phyloP scores from a whole-genome alignment of 225 moss, liverwort and hornwort genomes.

The Marchantia polymorpha region DNA sequence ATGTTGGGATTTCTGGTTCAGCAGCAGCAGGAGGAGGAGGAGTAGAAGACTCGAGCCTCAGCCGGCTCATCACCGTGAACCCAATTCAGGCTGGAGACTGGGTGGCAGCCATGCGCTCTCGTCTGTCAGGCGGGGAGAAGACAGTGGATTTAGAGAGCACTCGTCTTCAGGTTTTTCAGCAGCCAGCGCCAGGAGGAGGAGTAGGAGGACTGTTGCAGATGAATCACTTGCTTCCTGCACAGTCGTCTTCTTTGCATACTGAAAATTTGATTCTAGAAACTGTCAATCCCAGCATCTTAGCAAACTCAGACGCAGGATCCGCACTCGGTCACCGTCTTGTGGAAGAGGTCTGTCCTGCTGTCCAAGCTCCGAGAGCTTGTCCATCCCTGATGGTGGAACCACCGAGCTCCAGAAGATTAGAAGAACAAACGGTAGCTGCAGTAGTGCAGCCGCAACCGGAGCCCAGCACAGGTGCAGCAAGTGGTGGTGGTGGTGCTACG shows the following conservation, averaged over 20 bases:
- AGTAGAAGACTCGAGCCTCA: conserved; percentile 23
- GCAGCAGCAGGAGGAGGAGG: conserved; percentile 21
- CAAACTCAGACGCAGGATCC: neutral
- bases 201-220: conserved; percentile 2
- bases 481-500: conserved; percentile 13
- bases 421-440: conserved; percentile 6
- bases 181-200: neutral
- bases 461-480: neutral
- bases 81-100: conserved; percentile 37
- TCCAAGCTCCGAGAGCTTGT: neutral
- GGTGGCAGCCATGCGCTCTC: conserved; percentile 41
- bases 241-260: conserved; percentile 19
- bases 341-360: neutral
- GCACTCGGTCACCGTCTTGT: conserved; percentile 1
- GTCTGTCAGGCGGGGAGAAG: conserved; percentile 44
- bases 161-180: conserved; percentile 29
- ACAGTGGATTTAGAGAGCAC: conserved; percentile 36
- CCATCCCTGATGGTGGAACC: conserved; percentile 15
- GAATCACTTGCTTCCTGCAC: conserved; percentile 4
- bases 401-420: conserved; percentile 22
- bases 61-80: conserved; percentile 27
- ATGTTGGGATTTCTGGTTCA: conserved; percentile 4
- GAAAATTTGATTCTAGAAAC: conserved; percentile 2
- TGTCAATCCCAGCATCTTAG: neutral
- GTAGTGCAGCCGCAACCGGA: neutral